Conservation (phyloP, 768 basidiomycete genomes). For the Suillus ampliporus region DNA sequence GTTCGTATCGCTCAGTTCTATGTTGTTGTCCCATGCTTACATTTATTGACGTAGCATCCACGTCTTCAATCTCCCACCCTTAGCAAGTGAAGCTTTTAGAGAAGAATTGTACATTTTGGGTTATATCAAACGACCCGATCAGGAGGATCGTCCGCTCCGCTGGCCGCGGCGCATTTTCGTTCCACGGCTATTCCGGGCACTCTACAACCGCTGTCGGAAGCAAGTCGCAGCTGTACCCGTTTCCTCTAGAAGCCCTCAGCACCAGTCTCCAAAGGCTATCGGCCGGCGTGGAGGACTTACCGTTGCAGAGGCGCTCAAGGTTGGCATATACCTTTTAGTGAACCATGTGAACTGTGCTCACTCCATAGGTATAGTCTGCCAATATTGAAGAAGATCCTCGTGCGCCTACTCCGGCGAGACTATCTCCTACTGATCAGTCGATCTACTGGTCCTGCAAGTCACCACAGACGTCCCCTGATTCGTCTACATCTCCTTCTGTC, state of each 20-base stretch:
- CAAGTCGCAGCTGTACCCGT: not conserved
- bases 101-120: conserved; percentile 35
- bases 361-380: not conserved
- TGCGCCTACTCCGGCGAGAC: not conserved
- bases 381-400: not conserved
- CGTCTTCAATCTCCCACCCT: conserved; percentile 22
- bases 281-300: conserved; percentile 27
- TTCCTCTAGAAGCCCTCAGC: conserved; percentile 10
- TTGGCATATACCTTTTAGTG: not conserved
- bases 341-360: not conserved
- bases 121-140: conserved; percentile 28
- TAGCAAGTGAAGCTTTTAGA: conserved; percentile 35
- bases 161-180: not conserved
- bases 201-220: not conserved
- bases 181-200: conserved; percentile 3
- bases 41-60: conserved; percentile 15
- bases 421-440: conserved; percentile 11
- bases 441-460: conserved; percentile 20
- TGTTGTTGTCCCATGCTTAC: not conserved
- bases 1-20: not conserved
- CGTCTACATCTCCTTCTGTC: conserved; percentile 10
- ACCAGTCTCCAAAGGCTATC: conserved; percentile 20
- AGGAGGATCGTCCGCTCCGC: too few species aligned
- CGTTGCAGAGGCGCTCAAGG: conserved; percentile 19
- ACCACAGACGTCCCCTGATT: conserved; percentile 4